These are phyloP conservation scores for Eucalyptus coolabah DNA, from an alignment of 345 rosid species.

Conservation along the genomic window DNA sequence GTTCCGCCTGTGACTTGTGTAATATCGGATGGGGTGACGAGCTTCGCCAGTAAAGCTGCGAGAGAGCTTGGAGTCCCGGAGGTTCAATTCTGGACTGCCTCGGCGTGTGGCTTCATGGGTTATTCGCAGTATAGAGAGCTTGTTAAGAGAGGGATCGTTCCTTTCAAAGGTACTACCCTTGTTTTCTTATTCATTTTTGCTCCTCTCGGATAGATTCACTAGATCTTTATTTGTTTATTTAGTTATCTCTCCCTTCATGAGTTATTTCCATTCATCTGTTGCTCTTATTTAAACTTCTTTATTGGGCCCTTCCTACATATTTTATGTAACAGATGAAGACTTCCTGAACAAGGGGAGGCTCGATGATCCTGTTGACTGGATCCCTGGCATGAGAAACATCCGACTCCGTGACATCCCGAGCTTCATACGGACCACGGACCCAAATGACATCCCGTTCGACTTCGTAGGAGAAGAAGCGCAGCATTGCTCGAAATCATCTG, in stretches of 20 bases:
- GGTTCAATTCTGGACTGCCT: constrained; percentile 15
- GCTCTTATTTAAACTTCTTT: background rate
- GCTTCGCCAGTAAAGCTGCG: constrained; percentile 4
- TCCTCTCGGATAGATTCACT: background rate
- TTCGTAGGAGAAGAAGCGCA: background rate
- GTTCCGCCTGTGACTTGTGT: constrained; percentile 12
- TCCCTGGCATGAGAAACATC: constrained; percentile 18
- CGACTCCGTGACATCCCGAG: constrained; percentile 20
- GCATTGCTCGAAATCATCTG: constrained; percentile 1
- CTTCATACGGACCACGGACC: constrained; percentile 6
- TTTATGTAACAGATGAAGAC: constrained; percentile 2
- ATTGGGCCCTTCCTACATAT: background rate
- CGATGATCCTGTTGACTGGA: constrained; percentile 15
- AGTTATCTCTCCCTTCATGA: background rate
- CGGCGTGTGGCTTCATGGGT: constrained; percentile 16
- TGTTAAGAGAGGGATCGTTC: constrained; percentile 5
- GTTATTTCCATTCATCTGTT: background rate
- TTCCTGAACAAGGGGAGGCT: constrained; percentile 7
- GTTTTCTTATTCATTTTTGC: background rate
- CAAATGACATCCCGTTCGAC: constrained; percentile 9
- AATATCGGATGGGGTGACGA: constrained; percentile 10
- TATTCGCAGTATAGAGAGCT: constrained; percentile 13
- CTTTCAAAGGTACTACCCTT: constrained; percentile 11
- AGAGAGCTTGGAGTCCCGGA: constrained; percentile 8
- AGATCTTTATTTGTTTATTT: background rate